Conservation (phyloP, 352 stramenopile species). For the Pythium biforme region DNA sequence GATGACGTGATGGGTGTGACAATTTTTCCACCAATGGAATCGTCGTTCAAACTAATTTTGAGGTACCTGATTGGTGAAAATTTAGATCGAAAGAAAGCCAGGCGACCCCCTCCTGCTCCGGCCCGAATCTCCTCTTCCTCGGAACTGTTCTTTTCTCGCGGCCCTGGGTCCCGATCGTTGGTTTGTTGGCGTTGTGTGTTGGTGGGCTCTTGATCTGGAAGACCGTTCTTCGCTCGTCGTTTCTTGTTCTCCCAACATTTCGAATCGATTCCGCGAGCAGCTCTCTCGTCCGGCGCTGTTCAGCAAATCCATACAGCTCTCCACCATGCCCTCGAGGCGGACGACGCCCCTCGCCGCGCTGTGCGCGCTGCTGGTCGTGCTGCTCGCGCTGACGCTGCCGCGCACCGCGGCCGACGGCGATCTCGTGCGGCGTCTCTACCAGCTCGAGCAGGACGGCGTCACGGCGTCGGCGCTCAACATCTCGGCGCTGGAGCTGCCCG, state of each 20-base stretch:
- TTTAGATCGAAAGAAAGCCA: slow-evolving; percentile 5
- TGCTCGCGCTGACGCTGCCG: slow-evolving; percentile 21
- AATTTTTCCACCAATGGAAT: background rate
- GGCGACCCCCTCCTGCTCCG: background rate
- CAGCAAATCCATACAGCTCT: background rate
- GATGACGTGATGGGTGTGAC: slow-evolving; percentile 1
- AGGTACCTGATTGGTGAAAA: background rate
- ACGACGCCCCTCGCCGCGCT: background rate
- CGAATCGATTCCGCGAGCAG: background rate
- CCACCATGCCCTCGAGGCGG: background rate
- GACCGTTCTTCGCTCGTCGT: background rate
- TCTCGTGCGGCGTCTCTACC: slow-evolving; percentile 56
- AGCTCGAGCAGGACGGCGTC: slow-evolving; percentile 30
- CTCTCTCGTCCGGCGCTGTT: background rate
- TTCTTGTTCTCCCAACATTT: background rate
- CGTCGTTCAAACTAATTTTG: background rate
- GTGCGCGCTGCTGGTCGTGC: slow-evolving; percentile 11
- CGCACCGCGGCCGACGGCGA: slow-evolving; percentile 32
- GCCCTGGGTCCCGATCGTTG: background rate
- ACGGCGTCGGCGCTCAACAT: slow-evolving; percentile 33
- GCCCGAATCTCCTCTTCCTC: background rate
- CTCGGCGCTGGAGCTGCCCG: slow-evolving; percentile 34
- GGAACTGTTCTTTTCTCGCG: background rate
- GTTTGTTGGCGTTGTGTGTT: background rate
- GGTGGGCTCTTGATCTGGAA: background rate